Base-by-base conservation (phyloP, 345 rosid genomes). In the Arabidopsis arenosa region DNA sequence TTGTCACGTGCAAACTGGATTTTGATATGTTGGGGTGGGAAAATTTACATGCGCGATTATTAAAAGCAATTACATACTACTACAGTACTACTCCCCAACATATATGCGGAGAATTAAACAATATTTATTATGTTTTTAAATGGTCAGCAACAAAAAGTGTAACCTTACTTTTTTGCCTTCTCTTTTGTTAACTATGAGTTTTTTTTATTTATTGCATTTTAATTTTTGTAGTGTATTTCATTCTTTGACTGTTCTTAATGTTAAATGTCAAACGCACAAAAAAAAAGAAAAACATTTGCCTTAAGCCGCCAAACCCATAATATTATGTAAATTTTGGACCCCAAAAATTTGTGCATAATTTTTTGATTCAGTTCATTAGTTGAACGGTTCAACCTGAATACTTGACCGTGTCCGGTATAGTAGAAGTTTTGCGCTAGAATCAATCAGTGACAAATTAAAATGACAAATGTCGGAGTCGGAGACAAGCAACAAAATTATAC, bases 21-120 rank as follows among this genome's bases (percentile, higher is more conserved):
- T 23, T 62, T 53, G 17, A 52, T 43, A 32, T 75, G 74, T 68
- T 63, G 57, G 66, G 6, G 36, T 44, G 28, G 39, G 9, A 40
- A 43, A 53, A 51, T n/a, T 53, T 35, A 53, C 71, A 76, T 56
- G 80, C 75, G 75, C 74, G 70, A 76, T 76, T 75, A 60, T 75
- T 23, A 52, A 43, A 44, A 55, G 40, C 53, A 55, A 64, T 37
- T 21, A 54, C 59, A 30, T 18, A 17, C 13, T 41, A 40, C 8
- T 32, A 5, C 21, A 18, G 21, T 18, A 18, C 7, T 18, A 23
- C 26, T 23, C 26, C 26, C 26, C 26, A 23, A 23, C 26, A 23
- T 23, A 23, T 23, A 23, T 23, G 26, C 26, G 26, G 26, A 23
- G 26, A 1, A 23, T 23, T 23, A 1, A 23, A 23, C 26, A 23